Base-by-base conservation (phyloP, 2,329 filamentous ascomycete genomes). In the Claviceps humidiphila region DNA sequence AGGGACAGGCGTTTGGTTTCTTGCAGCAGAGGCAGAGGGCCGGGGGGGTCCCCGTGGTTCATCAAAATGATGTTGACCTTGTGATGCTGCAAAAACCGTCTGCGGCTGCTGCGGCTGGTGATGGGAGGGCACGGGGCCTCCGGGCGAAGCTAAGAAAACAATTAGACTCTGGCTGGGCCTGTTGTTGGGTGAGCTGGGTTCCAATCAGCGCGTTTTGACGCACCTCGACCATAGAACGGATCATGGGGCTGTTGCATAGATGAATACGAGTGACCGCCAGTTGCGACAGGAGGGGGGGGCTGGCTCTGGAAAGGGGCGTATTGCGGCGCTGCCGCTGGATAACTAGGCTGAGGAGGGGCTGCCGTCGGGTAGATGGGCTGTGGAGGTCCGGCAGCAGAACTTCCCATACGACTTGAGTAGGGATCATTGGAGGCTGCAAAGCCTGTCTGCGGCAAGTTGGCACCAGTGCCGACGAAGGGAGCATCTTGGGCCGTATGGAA, bases 191-290 rank as follows among this genome's bases (percentile, higher is more conserved):
- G 47, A 52, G 46, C 49, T 54, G 34, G 53, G 53, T 47, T 54
- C 50, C 50, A 47, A 52, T 54, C 30, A 49, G 52, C 53, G 49
- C 50, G 42, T 39, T 46, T 54, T 69, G 76, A 82, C 75, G 74
- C 74, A 78, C 79, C 77, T 73, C 78, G 78, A 69, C 76, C 76
- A 59, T 76, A 78, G 57, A 74, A 74, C 46, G 76, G 68, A 64
- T 80, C 77, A 63, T 69, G 63, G 55, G 75, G 70, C 45, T 53
- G 52, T 34, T 53, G 52, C 58, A 69, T 68, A 45, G 68, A 61
- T 50, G 64, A 59, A 55, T 70, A 70, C 39, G 68, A 52, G 24
- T 58, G 57, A 42, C 51, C 51, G 37, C 50, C 61, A 55, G 62
- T 54, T 47, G 57, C 54, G 52, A 58, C 24, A 7, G 44, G 62